A percentile compares a stretch with the other conserved stretches of the same genome.
phyloP scores from a whole-genome alignment of 148 eudicot species.

The Rhododendron williamsianum region DNA sequence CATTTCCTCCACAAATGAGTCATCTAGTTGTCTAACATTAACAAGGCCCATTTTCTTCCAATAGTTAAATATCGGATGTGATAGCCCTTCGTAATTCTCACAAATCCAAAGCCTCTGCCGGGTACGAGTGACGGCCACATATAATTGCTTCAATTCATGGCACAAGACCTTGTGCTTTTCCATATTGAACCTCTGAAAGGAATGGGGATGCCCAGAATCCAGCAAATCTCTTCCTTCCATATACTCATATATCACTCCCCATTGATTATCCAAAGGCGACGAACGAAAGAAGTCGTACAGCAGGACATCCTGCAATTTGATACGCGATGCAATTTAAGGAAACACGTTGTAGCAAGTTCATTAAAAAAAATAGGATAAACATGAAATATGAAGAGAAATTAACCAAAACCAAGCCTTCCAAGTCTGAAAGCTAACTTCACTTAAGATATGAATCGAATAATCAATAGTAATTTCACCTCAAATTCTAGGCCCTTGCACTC shows the following conservation, averaged over 20 bases:
- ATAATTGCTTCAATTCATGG: slow-evolving; percentile 70
- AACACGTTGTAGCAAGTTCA: neutral
- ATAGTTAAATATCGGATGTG: slow-evolving; percentile 67
- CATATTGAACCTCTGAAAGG: slow-evolving; percentile 35
- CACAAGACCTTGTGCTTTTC: slow-evolving; percentile 51
- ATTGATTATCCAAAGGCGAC: slow-evolving; percentile 46
- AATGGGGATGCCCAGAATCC: slow-evolving; percentile 17
- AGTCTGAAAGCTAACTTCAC: neutral
- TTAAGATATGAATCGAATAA: too few relatives aligned
- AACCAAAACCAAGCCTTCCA: neutral
- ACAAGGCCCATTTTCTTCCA: slow-evolving; percentile 62
- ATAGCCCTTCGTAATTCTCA: slow-evolving; percentile 54
- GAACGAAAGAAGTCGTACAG: slow-evolving; percentile 66
- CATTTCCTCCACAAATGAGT: slow-evolving; percentile 65
- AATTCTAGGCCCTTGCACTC: slow-evolving; percentile 84
- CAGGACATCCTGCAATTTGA: slow-evolving; percentile 45
- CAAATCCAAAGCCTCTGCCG: slow-evolving; percentile 81
- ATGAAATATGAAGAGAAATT: neutral
- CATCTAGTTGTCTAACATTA: slow-evolving; percentile 51
- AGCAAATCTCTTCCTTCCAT: slow-evolving; percentile 42
- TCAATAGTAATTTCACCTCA: slow-evolving; percentile 32
- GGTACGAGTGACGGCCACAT: slow-evolving; percentile 81
- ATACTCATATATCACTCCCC: slow-evolving; percentile 57
- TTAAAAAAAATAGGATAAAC: neutral
- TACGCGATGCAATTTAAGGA: neutral